A percentile compares a stretch with the other conserved stretches of the same genome.
phyloP scores from a whole-genome alignment of 345 rosid species.

The Eucalyptus decipiens region DNA sequence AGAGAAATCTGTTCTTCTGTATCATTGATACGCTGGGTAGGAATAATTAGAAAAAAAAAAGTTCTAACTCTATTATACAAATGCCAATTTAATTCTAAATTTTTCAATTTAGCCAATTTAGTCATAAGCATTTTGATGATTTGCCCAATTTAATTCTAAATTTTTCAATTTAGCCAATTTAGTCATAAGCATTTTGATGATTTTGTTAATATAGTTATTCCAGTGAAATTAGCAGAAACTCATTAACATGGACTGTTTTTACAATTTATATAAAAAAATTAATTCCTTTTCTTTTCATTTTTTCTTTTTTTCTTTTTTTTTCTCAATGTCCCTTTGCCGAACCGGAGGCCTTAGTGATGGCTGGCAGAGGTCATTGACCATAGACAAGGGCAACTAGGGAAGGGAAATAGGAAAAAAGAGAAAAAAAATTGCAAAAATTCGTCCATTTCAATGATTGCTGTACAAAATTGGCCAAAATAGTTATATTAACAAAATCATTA shows the following conservation, averaged over 20 bases:
- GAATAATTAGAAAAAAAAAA: not conserved
- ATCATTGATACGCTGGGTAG: not conserved
- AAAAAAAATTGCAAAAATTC: not conserved
- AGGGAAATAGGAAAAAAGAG: not conserved
- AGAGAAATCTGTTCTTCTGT: not conserved
- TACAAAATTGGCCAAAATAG: not conserved
- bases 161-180: not conserved
- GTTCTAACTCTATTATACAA: not conserved
- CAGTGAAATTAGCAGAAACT: not conserved
- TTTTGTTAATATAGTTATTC: not conserved
- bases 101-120: not conserved
- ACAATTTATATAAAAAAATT: not conserved
- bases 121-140: not conserved
- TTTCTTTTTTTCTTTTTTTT: not conserved
- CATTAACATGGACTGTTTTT: not conserved
- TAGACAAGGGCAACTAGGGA: not conserved
- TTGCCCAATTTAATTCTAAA: not conserved
- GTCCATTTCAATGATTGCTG: fast-evolving
- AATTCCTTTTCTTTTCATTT: not conserved
- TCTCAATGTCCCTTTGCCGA: fast-evolving
- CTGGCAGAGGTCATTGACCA: fast-evolving
- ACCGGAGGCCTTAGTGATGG: not conserved
- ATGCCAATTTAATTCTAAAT: not conserved
- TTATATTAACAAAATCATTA: not conserved
- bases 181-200: not conserved